Base-by-base conservation (phyloP, 441 rosid genomes). In the Macaranga tanarius region DNA sequence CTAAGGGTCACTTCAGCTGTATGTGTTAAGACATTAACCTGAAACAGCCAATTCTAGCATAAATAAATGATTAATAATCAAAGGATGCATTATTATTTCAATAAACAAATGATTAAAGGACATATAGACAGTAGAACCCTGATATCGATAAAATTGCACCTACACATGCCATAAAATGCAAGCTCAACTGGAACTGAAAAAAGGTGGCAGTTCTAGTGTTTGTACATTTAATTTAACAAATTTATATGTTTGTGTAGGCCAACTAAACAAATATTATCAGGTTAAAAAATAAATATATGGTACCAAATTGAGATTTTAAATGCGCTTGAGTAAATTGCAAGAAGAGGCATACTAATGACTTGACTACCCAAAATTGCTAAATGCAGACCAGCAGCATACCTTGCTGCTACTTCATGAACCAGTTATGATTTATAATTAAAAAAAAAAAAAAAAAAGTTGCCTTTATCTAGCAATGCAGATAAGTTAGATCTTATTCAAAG, bases 1-100 rank as follows among this genome's bases (percentile, higher is more conserved):
- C 28, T 0, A 62, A 79, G 69, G 62, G 74, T 23, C 72, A 86
- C 87, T 76, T 90, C 90, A 74, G 89, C 84, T 56, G 88, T 73
- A 79, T 47, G 74, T 11, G 67, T 65, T 55, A 50, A 61, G 51
- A 51, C 17, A 74, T 59, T 48, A 31, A 91, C 98, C 97, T 93
- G 86, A 73, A 83, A 76, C 65, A 38, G 28, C 40, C 72, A 76
- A 79, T 48, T 45, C 52, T 16, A 22, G 70, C 10, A 52, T n/a
- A 42, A 17, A 69, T 42, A 2, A 62, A 16, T 10, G 3, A 57
- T n/a, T n/a, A 20, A 50, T 66, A 28, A 55, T 61, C 31, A 56
- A 51, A 59, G 31, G 12, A 45, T 20, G 55, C 20, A 11, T 25
- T 9, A 52, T 17, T 2, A 42, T 28, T 17, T 48, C 55, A n/a